These are phyloP conservation scores for Mallotus japonicus DNA, from an alignment of 441 rosid genomes.

Conservation along the genomic window DNA sequence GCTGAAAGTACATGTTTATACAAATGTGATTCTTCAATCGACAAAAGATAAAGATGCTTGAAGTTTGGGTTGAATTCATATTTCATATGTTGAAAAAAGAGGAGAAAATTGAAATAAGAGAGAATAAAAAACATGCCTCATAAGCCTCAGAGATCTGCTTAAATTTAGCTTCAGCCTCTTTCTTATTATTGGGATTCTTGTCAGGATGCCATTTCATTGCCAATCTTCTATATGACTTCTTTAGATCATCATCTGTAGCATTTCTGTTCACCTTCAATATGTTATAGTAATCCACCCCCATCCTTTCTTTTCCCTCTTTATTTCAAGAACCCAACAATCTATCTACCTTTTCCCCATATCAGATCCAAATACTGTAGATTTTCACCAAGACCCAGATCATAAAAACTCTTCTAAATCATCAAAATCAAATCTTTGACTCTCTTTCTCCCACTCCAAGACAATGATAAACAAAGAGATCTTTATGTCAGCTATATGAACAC, in stretches of 20 bases:
- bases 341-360: background rate
- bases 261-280: slow-evolving; percentile 64
- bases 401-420: background rate
- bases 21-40: background rate
- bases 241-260: slow-evolving; percentile 86
- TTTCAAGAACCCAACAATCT: slow-evolving; percentile 5
- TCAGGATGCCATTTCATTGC: slow-evolving; percentile 99
- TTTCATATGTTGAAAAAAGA: too few species aligned
- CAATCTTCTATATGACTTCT: slow-evolving; percentile 75
- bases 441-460: background rate
- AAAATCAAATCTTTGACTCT: too few species aligned
- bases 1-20: background rate
- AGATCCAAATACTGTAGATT: slow-evolving; percentile 4
- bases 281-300: slow-evolving; percentile 87
- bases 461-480: background rate
- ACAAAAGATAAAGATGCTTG: background rate
- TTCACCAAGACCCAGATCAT: slow-evolving; percentile 20
- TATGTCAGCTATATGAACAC: too few species aligned
- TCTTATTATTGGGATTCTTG: slow-evolving; percentile 77
- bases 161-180: slow-evolving; percentile 89
- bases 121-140: slow-evolving; percentile 43
- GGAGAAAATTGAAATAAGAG: background rate
- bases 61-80: too few species aligned
- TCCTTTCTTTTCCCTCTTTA: slow-evolving; percentile 20
- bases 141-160: slow-evolving; percentile 96